These are phyloP conservation scores for Talaromyces marneffei DNA, from an alignment of 2,329 filamentous ascomycete species.

Conservation along the genomic window DNA sequence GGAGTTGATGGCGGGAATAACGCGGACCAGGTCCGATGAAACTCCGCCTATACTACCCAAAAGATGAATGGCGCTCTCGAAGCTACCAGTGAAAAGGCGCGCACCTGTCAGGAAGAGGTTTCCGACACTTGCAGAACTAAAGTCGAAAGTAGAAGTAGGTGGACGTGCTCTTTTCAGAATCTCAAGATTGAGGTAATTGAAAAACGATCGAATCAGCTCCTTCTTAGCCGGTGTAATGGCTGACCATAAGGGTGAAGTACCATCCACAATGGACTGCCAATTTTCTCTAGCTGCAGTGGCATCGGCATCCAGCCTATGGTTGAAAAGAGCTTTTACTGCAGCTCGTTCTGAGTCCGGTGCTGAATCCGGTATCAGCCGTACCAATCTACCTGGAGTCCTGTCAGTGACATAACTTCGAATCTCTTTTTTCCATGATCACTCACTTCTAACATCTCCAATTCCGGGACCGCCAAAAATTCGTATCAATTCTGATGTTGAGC, in stretches of 20 bases:
- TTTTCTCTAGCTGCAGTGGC: constrained; percentile 61
- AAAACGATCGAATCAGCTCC: constrained; percentile 69
- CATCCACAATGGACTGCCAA: constrained; percentile 87
- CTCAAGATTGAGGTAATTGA: constrained; percentile 71
- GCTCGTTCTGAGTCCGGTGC: constrained; percentile 57
- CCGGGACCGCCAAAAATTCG: constrained; percentile 91
- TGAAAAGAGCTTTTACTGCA: constrained; percentile 79
- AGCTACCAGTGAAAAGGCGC: constrained; percentile 82
- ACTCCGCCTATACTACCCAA: constrained; percentile 83
- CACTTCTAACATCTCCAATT: constrained; percentile 70
- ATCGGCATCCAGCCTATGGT: constrained; percentile 68
- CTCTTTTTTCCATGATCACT: constrained; percentile 24
- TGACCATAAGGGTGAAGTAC: constrained; percentile 69
- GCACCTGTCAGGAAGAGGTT: constrained; percentile 80
- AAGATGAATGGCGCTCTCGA: constrained; percentile 88
- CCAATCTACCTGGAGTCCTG: constrained; percentile 62
- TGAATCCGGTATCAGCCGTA: constrained; percentile 75
- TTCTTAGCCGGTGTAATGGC: constrained; percentile 64
- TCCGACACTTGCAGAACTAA: constrained; percentile 67
- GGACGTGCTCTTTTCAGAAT: constrained; percentile 69
- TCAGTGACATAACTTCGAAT: not conserved
- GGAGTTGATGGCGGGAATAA: constrained; percentile 86
- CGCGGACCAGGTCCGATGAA: constrained; percentile 61
- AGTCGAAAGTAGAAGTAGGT: constrained; percentile 67
- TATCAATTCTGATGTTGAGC: constrained; percentile 87